Conservation (phyloP, 805 yeast species). For the Hanseniaspora nectarophila region DNA sequence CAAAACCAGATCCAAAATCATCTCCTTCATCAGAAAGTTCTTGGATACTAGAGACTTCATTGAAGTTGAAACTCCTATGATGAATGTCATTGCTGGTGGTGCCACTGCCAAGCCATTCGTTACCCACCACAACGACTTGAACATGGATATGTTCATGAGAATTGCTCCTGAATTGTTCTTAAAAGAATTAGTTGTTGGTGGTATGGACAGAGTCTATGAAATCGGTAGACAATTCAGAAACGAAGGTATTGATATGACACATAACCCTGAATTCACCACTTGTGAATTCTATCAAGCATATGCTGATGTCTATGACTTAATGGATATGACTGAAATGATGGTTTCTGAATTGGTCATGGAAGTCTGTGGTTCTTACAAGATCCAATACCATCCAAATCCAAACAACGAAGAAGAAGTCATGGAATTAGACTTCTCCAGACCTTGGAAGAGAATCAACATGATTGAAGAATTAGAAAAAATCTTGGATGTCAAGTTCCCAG, state of each 20-base stretch:
- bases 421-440: conserved; percentile 80
- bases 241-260: conserved; percentile 97
- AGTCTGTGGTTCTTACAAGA: conserved; percentile 77
- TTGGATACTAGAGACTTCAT: conserved; percentile 75
- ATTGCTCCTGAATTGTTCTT: conserved; percentile 95
- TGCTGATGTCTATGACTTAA: conserved; percentile 91
- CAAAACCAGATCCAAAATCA: conserved; percentile 78
- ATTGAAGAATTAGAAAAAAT: conserved; percentile 86
- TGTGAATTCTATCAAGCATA: conserved; percentile 98
- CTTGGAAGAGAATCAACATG: conserved; percentile 98
- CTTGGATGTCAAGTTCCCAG: conserved; percentile 80
- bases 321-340: conserved; percentile 82
- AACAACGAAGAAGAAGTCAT: conserved; percentile 74
- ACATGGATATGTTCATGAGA: conserved; percentile 95
- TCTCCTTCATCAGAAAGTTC: conserved; percentile 75
- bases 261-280: conserved; percentile 97
- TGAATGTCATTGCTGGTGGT: conserved; percentile 98
- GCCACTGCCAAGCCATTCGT: conserved; percentile 97
- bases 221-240: conserved; percentile 98
- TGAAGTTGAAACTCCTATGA: conserved; percentile 98
- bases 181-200: conserved; percentile 95
- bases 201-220: conserved; percentile 95
- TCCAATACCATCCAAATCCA: conserved; percentile 88
- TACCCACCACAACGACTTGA: conserved; percentile 93
- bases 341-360: conserved; percentile 96